A percentile compares a stretch with the other conserved stretches of the same genome.
Evolutionary conservation across 768 basidiomycete species (phyloP).

Genomic region (Gymnopilus junonius): DNA sequence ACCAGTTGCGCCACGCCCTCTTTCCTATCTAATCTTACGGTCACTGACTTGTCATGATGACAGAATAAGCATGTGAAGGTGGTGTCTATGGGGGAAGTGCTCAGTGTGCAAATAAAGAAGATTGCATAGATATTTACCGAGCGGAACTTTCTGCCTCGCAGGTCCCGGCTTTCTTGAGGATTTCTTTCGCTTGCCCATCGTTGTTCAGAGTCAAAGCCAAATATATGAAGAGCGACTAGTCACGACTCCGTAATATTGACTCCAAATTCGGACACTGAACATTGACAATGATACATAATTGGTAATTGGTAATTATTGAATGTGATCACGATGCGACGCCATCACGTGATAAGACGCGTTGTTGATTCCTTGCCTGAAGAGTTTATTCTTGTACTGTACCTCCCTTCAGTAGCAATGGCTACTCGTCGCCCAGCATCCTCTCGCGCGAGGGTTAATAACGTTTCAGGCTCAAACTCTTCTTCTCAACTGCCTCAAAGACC

Average conservation of each 20-base stretch:
- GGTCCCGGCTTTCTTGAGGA: conserved; percentile 81
- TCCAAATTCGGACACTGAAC: not conserved
- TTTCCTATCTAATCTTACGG: conserved; percentile 83
- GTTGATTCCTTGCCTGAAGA: conserved; percentile 4
- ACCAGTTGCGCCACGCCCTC: conserved; percentile 81
- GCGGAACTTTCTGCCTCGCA: conserved; percentile 67
- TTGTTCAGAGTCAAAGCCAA: conserved; percentile 10
- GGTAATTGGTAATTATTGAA: too few species aligned
- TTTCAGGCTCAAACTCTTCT: conserved; percentile 26
- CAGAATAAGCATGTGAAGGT: conserved; percentile 89
- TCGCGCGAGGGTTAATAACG: conserved; percentile 44
- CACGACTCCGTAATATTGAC: not conserved
- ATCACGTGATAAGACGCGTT: conserved; percentile 27
- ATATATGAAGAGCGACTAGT: too few species aligned
- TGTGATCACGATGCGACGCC: not conserved
- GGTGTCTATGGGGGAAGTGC: conserved; percentile 54
- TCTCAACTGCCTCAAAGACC: conserved; percentile 46
- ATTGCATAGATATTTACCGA: conserved; percentile 55
- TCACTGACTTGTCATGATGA: conserved; percentile 89
- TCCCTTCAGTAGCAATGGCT: conserved; percentile 50
- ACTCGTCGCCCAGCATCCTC: conserved; percentile 60
- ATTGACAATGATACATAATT: not conserved
- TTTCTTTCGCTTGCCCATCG: conserved; percentile 92
- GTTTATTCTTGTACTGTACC: conserved; percentile 6
- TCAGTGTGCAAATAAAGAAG: not conserved